These are phyloP conservation scores for Lactarius trivialis DNA, from an alignment of 768 basidiomycete species.

Conservation along the genomic window DNA sequence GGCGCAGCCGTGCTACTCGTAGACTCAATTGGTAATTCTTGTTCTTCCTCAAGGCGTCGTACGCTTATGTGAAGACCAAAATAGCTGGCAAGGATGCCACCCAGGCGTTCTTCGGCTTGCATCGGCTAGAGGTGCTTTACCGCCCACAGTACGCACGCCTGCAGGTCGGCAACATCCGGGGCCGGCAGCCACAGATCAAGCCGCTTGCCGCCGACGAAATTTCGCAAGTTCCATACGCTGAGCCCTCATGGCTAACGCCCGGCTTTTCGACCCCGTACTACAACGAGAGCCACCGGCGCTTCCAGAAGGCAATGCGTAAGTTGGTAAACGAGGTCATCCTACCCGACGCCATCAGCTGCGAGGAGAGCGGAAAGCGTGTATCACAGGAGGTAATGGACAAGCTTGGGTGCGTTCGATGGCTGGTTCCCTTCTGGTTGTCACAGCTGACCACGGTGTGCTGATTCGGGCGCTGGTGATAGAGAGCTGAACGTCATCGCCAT, in stretches of 20 bases:
- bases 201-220: conserved; percentile 52
- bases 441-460: background rate
- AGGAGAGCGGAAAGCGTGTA: conserved; percentile 83
- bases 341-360: conserved; percentile 70
- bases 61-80: background rate
- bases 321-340: conserved; percentile 71
- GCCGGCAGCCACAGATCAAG: conserved; percentile 50
- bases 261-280: conserved; percentile 76
- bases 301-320: conserved; percentile 69
- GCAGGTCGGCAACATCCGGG: conserved; percentile 56
- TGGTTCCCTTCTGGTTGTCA: background rate
- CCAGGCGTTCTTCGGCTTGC: conserved; percentile 76
- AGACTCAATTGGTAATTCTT: conserved; percentile 50
- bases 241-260: conserved; percentile 70
- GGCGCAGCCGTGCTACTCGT: conserved; percentile 70
- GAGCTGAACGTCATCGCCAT: conserved; percentile 77
- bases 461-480: conserved; percentile 34
- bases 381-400: conserved; percentile 80
- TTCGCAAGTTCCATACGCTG: conserved; percentile 76
- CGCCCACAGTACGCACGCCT: conserved; percentile 67
- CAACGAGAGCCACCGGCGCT: conserved; percentile 61
- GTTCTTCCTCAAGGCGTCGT: background rate
- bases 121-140: conserved; percentile 72
- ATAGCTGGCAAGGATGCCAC: conserved; percentile 71
- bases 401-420: conserved; percentile 52